Base-by-base conservation (phyloP, 1,139 yeast genomes). In the Lodderomyces elongisporus region DNA sequence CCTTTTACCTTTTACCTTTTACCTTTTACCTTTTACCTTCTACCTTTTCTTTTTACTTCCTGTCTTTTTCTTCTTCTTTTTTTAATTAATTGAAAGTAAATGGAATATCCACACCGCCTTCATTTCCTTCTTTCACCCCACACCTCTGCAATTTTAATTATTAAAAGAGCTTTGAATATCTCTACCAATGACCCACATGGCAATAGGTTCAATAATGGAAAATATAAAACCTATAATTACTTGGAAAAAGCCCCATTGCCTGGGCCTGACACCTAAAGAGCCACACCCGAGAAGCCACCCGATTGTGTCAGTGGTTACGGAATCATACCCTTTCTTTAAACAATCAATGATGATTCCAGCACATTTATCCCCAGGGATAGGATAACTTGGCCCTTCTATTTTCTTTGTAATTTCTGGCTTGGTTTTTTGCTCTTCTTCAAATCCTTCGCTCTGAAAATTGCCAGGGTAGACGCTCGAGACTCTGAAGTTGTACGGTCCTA, bases 361-460 rank as follows among this genome's bases (percentile, higher is more conserved):
- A 49, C 95, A 87, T 31, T 65, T 62, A 14, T 73, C 80, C 2
- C 84, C 80, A 1, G 79, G 52, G 17, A 87, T 81, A 0, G 96
- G 77, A 5, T 52, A 56, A 12, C 94, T 82, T 1, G 94, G 70
- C 1, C 98, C 98, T 56, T 93, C 98, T 28, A 93, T 85, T 18
- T 60, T 60, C 41, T 70, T 74, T 2, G 97, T 89, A 38, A 93
- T 85, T 17, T 70, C 74, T 0, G 98, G 98, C 52, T 93, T 93
- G 5, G 94, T 82, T 41, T 62, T 60, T 51, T 89, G 84, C 56
- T 93, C 99, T 39, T 78, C 77, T 5, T 62, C 75, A 49, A 58
- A 93, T 0, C 98, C 99, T 56, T 89, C 97, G 44, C 95, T 82
- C 32, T 67, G 73, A 58, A 91, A 88, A 52, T 87, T 88, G 0